These are phyloP conservation scores for Kipferlia bialata DNA, from an alignment of 78 protist genomes.

Conservation along the genomic window DNA sequence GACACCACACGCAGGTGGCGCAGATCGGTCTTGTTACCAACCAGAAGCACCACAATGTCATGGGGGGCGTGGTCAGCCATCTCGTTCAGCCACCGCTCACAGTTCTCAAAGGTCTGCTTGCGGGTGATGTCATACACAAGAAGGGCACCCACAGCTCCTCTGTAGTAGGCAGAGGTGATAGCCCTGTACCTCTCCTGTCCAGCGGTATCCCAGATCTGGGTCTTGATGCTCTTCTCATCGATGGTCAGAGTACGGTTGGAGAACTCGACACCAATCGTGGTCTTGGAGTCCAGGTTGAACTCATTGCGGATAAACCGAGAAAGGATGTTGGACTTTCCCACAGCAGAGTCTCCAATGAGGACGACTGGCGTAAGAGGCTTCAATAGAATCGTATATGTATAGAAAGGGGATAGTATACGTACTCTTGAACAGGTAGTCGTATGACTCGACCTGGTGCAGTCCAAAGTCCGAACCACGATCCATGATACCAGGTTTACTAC, in stretches of 20 bases:
- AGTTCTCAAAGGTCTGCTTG: constrained; percentile 72
- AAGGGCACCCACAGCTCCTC: constrained; percentile 71
- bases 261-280: constrained; percentile 12
- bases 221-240: not conserved
- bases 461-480: too few relatives aligned
- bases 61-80: constrained; percentile 66
- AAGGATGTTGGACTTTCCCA: constrained; percentile 65
- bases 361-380: too few relatives aligned
- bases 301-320: constrained; percentile 52
- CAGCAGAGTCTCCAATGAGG: constrained; percentile 17
- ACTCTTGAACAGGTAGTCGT: too few relatives aligned
- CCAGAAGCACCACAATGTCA: constrained; percentile 72
- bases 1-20: constrained; percentile 5
- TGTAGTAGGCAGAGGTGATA: not conserved
- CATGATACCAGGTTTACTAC: too few relatives aligned
- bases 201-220: constrained; percentile 58
- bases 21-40: constrained; percentile 95
- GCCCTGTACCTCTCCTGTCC: constrained; percentile 33
- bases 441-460: too few relatives aligned
- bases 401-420: too few relatives aligned
- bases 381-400: too few relatives aligned
- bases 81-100: constrained; percentile 62
- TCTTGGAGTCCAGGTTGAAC: not conserved
- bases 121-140: constrained; percentile 83
- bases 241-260: not conserved